These are phyloP conservation scores for Corylus heterophylla DNA, from an alignment of 306 rosid genomes.

Conservation along the genomic window DNA sequence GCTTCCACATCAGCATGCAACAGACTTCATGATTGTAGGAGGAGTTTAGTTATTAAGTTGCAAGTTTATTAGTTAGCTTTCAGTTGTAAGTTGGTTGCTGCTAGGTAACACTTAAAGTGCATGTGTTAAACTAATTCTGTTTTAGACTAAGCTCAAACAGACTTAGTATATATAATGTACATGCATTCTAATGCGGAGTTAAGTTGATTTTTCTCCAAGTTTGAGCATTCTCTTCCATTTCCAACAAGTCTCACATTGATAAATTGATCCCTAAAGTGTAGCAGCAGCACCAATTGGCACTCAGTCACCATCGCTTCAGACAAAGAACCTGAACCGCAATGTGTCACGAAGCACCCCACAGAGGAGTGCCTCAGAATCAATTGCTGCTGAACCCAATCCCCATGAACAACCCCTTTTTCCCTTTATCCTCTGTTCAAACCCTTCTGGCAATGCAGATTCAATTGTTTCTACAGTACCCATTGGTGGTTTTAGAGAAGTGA, in stretches of 20 bases:
- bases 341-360: conserved; percentile 80
- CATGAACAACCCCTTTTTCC: conserved; percentile 60
- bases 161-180: too few species aligned
- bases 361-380: conserved; percentile 60
- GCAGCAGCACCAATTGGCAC: conserved; percentile 58
- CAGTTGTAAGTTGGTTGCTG: too few species aligned
- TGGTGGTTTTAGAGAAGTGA: conserved; percentile 56
- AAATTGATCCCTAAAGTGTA: conserved; percentile 54
- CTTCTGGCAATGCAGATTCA: conserved; percentile 56
- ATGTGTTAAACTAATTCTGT: too few species aligned
- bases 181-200: too few species aligned
- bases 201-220: too few species aligned
- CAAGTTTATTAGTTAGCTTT: too few species aligned
- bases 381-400: conserved; percentile 72
- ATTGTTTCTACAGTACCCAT: conserved; percentile 36
- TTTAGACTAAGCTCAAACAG: too few species aligned
- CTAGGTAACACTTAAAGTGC: too few species aligned
- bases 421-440: conserved; percentile 43
- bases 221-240: too few species aligned
- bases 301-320: conserved; percentile 54
- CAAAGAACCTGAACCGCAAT: conserved; percentile 72
- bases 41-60: too few species aligned
- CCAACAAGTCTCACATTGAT: conserved; percentile 44
- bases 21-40: too few species aligned
- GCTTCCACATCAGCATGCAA: too few species aligned